phyloP scores from a whole-genome alignment of 2,329 filamentous ascomycete genomes.

The Chaetomium strumarium region DNA sequence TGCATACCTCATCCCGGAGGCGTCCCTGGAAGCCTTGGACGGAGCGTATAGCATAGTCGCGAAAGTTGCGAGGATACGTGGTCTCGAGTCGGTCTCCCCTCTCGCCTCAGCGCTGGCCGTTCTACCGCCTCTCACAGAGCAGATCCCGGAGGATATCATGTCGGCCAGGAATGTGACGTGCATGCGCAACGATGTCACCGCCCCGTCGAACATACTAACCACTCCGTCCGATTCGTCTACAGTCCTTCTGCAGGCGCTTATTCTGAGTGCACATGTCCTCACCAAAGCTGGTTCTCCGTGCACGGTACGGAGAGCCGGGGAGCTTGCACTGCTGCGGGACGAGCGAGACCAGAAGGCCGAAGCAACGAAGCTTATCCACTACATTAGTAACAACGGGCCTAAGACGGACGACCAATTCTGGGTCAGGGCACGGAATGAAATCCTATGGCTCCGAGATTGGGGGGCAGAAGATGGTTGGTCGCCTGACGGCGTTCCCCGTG shows the following conservation, averaged over 20 bases:
- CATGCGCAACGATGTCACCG: constrained; percentile 50
- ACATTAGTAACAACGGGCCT: constrained; percentile 42
- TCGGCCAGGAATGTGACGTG: constrained; percentile 37
- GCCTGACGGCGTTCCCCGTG: constrained; percentile 32
- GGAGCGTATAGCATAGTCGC: constrained; percentile 55
- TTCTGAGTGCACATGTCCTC: constrained; percentile 54
- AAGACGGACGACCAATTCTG: constrained; percentile 60
- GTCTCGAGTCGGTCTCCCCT: constrained; percentile 51
- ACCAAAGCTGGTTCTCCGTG: constrained; percentile 45
- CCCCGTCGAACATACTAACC: constrained; percentile 59
- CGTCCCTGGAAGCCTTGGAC: constrained; percentile 51
- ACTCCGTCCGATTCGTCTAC: constrained; percentile 50
- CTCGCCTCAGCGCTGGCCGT: constrained; percentile 43
- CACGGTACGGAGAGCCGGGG: constrained; percentile 50
- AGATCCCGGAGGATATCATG: constrained; percentile 31
- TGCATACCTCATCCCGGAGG: constrained; percentile 60
- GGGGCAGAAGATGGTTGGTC: constrained; percentile 43
- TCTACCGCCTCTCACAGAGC: constrained; percentile 37
- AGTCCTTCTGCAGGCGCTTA: constrained; percentile 55
- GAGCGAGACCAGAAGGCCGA: constrained; percentile 58
- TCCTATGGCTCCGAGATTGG: constrained; percentile 72
- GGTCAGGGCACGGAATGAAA: constrained; percentile 53
- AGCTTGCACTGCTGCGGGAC: constrained; percentile 59
- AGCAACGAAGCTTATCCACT: constrained; percentile 53
- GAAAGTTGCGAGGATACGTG: constrained; percentile 54